These are phyloP conservation scores for Malus hybrid DNA, from an alignment of 331 rosid genomes.

Conservation along the genomic window DNA sequence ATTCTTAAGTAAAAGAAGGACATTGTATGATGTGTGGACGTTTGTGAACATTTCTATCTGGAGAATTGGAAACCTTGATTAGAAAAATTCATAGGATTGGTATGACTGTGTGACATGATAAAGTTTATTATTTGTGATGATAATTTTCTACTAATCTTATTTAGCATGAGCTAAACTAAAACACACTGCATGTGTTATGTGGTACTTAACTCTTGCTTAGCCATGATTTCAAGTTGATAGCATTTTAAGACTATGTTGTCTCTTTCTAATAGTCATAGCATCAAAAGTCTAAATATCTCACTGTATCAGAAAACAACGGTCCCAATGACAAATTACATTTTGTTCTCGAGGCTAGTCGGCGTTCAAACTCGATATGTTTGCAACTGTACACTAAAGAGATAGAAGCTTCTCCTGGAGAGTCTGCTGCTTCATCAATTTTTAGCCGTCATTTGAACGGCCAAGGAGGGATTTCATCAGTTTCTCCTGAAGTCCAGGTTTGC, in stretches of 20 bases:
- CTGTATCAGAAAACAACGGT: conserved; percentile 65
- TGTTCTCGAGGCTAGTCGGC: conserved; percentile 86
- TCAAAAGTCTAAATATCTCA: conserved; percentile 37
- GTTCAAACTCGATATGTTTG: conserved; percentile 72
- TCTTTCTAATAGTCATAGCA: conserved; percentile 13
- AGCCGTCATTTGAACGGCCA: conserved; percentile 49
- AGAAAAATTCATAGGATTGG: not conserved
- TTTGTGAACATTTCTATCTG: not conserved
- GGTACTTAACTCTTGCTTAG: not conserved
- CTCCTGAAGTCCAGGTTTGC: conserved; percentile 63
- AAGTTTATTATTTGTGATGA: not conserved
- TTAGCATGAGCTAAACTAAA: not conserved
- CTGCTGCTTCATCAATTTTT: conserved; percentile 62
- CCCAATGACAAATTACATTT: conserved; percentile 68
- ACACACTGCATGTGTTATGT: not conserved
- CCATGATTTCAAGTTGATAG: not conserved
- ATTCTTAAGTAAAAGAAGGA: not conserved
- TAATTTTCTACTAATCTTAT: not conserved
- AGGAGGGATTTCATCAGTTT: conserved; percentile 32
- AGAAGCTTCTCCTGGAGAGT: conserved; percentile 81
- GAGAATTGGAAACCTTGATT: not conserved
- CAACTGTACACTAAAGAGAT: conserved; percentile 73
- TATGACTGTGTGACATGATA: not conserved
- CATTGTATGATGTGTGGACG: not conserved
- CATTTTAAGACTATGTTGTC: conserved; percentile 4